Evolutionary conservation across 352 stramenopile species (phyloP), one percentile per base, ranked within the genome.

Genomic region (Pythium brachiatum): DNA sequence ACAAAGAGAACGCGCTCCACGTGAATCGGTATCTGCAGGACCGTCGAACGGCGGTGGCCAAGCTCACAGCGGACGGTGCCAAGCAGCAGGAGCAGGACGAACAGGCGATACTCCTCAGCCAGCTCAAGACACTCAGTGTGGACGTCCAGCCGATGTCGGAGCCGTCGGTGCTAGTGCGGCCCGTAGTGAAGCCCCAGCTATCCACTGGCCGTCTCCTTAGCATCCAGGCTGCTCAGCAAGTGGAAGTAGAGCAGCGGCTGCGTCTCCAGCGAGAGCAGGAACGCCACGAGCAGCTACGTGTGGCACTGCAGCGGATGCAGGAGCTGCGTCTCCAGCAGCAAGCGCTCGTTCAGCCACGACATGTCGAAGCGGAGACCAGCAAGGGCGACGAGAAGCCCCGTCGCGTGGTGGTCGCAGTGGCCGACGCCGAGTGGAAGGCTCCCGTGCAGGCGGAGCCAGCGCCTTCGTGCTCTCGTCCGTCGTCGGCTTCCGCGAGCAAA

Each of bases 221-320:
- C 13, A 43, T 18, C 0, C 18, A 26, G 29, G 38, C 15, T n/a
- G 36, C 20, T 2, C 52, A 51, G 15, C 32, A 53, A 25, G 27
- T 53, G 9, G 54, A 66, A 21, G 38, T 44, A 18, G 77, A 81
- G 39, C 64, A 46, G 16, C 57, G 61, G 41, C 34, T 73, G 0
- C 39, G 57, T 20, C 34, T 21, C 12, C 56, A 64, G 29, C 72
- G 75, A 25, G 76, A 83, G 32, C 63, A 57, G 13, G 74, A 83
- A 27, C 66, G 70, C 4, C 72, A 76, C n/a, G 70, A 79, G 16
- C 76, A 81, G 21, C 52, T 88, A 16, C 51, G 65, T 0, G 60
- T 70, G n/a, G 78, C 69, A 1, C 47, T 86, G 15, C 56, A 74
- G 18, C 75, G 72, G n/a, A 58, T 88, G 55, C 74, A 83, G 36